Base-by-base conservation (phyloP, 768 basidiomycete species). In the Mycena polygramma region DNA sequence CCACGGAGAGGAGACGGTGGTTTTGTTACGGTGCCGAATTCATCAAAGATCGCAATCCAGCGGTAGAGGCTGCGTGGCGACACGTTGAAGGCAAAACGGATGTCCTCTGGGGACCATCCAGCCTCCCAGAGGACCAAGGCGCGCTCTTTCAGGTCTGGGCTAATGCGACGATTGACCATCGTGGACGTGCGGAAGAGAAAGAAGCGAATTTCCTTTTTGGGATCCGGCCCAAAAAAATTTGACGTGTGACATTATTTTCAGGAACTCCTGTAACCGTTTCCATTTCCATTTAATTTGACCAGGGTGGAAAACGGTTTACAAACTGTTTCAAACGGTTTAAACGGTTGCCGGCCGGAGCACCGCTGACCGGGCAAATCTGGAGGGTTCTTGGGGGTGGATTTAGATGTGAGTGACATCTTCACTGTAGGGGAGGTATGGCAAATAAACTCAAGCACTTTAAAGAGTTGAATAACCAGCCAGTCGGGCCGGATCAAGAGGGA, bases 111-210 rank as follows among this genome's bases (percentile, higher is more conserved):
- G 24, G 54, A 52, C 75, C 76, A 80, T 2, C 78, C 75, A 41
- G 66, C 53, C 22, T 76, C 58, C 69, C 74, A 77, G 1, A 80
- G 73, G 2, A 53, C 15, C 20, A 81, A 65, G 9, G 74, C 75
- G n/a, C 73, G 73, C 36, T 79, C 75, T 63, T 81, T 79, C 55
- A 79, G 36, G 30, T 80, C 75, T 22, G 60, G 14, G 48, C 77
- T 77, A 52, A 80, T 79, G 22, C 62, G 58, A 22, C 68, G 55
- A 54, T 78, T 74, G 41, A 67, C 75, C 75, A 76, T 75, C n/a
- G 5, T 41, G 55, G 35, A 4, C 11, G 4, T n/a, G 4, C 20
- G 53, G 19, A 19, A 36, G 53, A 11, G n/a, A n/a, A n/a, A n/a
- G n/a, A 36, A 35, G 15, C 17, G 30, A 36, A 43, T 11, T 58